Conservation (phyloP, 2,329 filamentous ascomycete species). For the Pyrenophora teres region DNA sequence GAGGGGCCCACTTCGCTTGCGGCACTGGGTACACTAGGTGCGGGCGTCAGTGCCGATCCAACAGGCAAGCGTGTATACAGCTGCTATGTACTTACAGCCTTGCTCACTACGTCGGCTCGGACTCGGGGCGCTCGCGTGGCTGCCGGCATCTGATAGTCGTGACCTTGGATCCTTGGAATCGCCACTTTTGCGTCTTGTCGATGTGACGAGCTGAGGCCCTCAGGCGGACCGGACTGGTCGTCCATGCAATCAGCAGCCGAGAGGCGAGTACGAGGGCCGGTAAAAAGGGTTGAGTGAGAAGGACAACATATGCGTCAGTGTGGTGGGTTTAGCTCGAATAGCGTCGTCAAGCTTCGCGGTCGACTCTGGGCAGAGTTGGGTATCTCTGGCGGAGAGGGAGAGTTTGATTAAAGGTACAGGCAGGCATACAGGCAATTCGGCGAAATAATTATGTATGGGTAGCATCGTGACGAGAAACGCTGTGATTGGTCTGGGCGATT, state of each 20-base stretch:
- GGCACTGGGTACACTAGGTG: constrained; percentile 22
- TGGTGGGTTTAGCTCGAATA: too few species aligned
- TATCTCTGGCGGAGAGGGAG: too few species aligned
- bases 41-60: constrained; percentile 3
- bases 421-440: too few species aligned
- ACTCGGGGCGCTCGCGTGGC: constrained; percentile 3
- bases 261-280: not conserved
- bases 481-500: too few species aligned
- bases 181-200: constrained; percentile 7
- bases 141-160: not conserved
- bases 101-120: constrained; percentile 16
- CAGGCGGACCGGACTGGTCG: not conserved
- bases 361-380: too few species aligned
- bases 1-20: constrained; percentile 23
- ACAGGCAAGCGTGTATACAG: not conserved
- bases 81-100: constrained; percentile 16
- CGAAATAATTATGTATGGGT: too few species aligned
- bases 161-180: constrained; percentile 8
- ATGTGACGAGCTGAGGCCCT: not conserved
- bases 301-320: too few species aligned
- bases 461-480: too few species aligned
- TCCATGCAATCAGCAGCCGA: not conserved
- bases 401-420: too few species aligned
- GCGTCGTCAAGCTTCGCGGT: too few species aligned
- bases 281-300: too few species aligned